A percentile compares a stretch with the other conserved stretches of the same genome.
Conservation (phyloP, 257 asterid species). For the Agastache rugosa region DNA sequence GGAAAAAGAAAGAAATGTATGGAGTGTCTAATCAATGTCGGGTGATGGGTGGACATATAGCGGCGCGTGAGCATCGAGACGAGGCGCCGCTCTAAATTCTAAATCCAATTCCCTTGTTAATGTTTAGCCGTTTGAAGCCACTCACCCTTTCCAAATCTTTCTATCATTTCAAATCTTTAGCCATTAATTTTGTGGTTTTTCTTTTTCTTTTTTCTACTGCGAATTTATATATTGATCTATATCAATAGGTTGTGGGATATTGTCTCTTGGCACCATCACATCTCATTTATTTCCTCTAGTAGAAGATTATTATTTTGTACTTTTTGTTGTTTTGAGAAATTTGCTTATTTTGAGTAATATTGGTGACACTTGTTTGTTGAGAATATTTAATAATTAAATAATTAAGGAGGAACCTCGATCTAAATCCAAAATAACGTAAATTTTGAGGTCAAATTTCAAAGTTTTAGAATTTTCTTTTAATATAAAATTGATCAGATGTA, state of each 20-base stretch:
- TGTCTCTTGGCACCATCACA: background rate
- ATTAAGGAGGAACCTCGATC: no score
- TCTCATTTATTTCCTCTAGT: background rate
- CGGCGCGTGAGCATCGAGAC: constrained; percentile 63
- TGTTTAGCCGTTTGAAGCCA: constrained; percentile 37
- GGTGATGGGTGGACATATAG: constrained; percentile 41
- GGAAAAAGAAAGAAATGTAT: constrained; percentile 15
- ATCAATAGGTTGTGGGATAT: background rate
- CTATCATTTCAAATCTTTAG: background rate
- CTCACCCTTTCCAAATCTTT: background rate
- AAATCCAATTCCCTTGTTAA: constrained; percentile 30
- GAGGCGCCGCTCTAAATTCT: constrained; percentile 37
- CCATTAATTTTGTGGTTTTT: background rate
- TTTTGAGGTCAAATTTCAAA: no score
- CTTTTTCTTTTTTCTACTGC: background rate
- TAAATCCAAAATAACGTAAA: no score
- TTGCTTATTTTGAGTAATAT: background rate
- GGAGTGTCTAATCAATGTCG: constrained; percentile 48
- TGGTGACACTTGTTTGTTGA: background rate
- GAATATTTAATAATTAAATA: no score
- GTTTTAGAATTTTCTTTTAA: no score
- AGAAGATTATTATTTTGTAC: background rate
- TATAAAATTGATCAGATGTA: no score
- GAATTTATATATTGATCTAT: background rate
- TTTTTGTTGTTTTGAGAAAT: background rate